phyloP scores from a whole-genome alignment of 176 grass and related monocot genomes.

The Tuctoria greenei region DNA sequence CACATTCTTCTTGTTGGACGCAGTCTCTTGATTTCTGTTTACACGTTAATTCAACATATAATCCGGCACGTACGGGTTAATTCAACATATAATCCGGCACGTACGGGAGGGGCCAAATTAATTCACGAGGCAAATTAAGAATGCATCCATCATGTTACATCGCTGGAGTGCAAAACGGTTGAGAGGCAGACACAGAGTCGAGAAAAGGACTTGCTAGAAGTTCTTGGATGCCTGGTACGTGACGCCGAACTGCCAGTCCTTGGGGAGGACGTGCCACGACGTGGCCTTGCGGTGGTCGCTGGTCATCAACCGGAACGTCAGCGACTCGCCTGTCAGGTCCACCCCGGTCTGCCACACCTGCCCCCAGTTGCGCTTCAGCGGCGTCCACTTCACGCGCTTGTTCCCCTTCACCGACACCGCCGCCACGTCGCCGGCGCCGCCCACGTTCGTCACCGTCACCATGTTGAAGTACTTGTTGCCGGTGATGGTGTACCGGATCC shows the following conservation, averaged over 20 bases:
- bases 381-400: constrained; percentile 59
- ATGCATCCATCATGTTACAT: no score
- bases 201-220: constrained; percentile 13
- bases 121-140: no score
- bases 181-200: no score
- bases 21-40: neutral
- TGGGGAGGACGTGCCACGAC: constrained; percentile 56
- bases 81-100: no score
- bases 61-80: no score
- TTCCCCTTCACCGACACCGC: constrained; percentile 57
- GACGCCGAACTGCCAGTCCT: constrained; percentile 63
- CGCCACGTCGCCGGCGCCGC: constrained; percentile 65
- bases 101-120: no score
- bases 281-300: constrained; percentile 70
- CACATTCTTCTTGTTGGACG: no score
- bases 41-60: neutral
- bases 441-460: constrained; percentile 59
- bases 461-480: constrained; percentile 80
- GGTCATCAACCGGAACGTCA: constrained; percentile 55
- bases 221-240: constrained; percentile 68
- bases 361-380: constrained; percentile 70
- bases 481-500: constrained; percentile 59
- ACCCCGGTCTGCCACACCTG: constrained; percentile 62
- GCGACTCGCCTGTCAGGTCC: constrained; percentile 63
- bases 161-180: no score